These are phyloP conservation scores for Sphaceloma murrayae DNA, from an alignment of 2,329 filamentous ascomycete species.

Conservation along the genomic window DNA sequence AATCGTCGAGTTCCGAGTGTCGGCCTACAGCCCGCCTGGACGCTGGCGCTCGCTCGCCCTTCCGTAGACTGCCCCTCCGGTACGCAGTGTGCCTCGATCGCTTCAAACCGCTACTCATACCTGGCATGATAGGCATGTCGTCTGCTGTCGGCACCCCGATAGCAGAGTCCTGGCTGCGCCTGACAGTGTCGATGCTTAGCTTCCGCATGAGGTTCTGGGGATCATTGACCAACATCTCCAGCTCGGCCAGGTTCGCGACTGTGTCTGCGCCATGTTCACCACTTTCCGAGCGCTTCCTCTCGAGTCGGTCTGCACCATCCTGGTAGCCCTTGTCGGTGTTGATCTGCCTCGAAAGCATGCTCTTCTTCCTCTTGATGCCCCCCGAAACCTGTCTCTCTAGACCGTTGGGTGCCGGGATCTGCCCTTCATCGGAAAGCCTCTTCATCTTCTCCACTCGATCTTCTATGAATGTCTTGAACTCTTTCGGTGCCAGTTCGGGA, in stretches of 20 bases:
- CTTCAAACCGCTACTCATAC: conserved; percentile 65
- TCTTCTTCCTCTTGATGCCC: conserved; percentile 74
- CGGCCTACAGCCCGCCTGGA: conserved; percentile 60
- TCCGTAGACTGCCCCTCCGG: conserved; percentile 74
- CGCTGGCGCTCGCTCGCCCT: conserved; percentile 64
- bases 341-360: conserved; percentile 88
- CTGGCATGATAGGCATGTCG: conserved; percentile 79
- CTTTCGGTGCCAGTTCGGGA: conserved; percentile 85
- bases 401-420: conserved; percentile 52
- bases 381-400: conserved; percentile 46
- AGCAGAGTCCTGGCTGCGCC: conserved; percentile 34
- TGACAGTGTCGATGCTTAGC: conserved; percentile 47
- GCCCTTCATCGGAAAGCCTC: conserved; percentile 61
- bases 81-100: conserved; percentile 90
- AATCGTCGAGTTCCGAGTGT: conserved; percentile 51
- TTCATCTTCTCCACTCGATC: conserved; percentile 85
- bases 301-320: conserved; percentile 73
- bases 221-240: conserved; percentile 78
- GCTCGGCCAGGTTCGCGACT: conserved; percentile 48
- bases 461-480: conserved; percentile 94
- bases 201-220: conserved; percentile 62
- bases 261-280: conserved; percentile 34
- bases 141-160: conserved; percentile 41
- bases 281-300: conserved; percentile 56
- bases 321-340: conserved; percentile 66